Evolutionary conservation across 148 eudicot genomes (phyloP).

Genomic region (Nepenthes gracilis): DNA sequence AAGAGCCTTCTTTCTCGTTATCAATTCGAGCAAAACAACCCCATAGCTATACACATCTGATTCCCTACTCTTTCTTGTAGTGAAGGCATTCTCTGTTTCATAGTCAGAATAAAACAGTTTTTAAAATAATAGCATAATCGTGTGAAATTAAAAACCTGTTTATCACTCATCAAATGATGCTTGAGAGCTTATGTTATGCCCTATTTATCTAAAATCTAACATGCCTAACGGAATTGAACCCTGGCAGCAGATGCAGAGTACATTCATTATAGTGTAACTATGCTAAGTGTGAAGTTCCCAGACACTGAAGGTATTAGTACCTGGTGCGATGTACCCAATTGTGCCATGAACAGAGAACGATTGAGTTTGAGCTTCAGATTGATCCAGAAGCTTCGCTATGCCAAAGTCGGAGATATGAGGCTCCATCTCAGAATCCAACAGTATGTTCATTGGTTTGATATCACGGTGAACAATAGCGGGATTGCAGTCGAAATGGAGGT

Average conservation of each 20-base stretch:
- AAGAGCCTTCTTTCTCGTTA: slow-evolving; percentile 47
- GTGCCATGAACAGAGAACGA: slow-evolving; percentile 51
- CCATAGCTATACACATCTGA: slow-evolving; percentile 88
- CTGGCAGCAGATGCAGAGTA: no score
- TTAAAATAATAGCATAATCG: background rate
- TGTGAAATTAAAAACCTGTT: background rate
- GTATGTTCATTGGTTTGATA: slow-evolving; percentile 68
- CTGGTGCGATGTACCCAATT: slow-evolving; percentile 88
- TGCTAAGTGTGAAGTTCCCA: no score
- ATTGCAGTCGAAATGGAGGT: slow-evolving; percentile 71
- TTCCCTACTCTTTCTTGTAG: slow-evolving; percentile 38
- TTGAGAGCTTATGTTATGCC: no score
- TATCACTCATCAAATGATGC: no score
- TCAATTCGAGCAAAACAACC: slow-evolving; percentile 63
- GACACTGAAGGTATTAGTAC: slow-evolving; percentile 20
- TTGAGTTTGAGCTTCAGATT: slow-evolving; percentile 23
- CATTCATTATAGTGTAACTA: no score
- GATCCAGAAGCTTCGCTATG: slow-evolving; percentile 69
- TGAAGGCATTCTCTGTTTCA: slow-evolving; percentile 63
- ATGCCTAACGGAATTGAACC: no score
- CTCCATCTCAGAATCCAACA: slow-evolving; percentile 69
- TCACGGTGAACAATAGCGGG: slow-evolving; percentile 76
- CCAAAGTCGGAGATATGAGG: slow-evolving; percentile 94
- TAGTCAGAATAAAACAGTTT: background rate
- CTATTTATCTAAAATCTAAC: no score